Evolutionary conservation across 768 basidiomycete genomes (phyloP), one percentile per base, ranked within the genome.

Genomic region (Psilocybe subaeruginosa): DNA sequence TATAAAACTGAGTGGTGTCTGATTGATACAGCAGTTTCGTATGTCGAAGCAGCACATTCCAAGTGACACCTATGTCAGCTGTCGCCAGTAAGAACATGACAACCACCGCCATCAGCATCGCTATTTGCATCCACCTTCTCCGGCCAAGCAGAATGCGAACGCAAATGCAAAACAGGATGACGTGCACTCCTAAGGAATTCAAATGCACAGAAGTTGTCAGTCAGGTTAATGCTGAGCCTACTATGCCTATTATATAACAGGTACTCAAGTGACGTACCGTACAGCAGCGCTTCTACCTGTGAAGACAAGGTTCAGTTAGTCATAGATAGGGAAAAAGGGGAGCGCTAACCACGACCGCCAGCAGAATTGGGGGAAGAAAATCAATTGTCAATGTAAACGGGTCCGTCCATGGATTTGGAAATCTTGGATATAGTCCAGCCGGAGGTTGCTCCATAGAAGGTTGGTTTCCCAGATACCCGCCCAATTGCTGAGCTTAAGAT

Each of bases 151-250:
- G 63, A 31, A 73, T 56, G 37, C 51, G 64, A 8, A 54, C 54
- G 39, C 72, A 74, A 14, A 72, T 62, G 49, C 58, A 60, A 65
- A 75, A 77, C 7, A 77, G 63, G 27, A 75, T 63, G 41, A 67
- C 56, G 52, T 77, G 69, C 4, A 74, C 66, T 17, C 76, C 76
- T 77, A 48, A 33, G 14, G 39, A 1, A 27, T 14, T 7, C 9
- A 7, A 30, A 12, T 2, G 27, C 3, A 37, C 23, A 23, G 17
- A 37, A 33, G 23, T 23, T 17, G 16, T 27, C 23, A 19, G 12
- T 43, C 19, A 50, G 16, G 37, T 8, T 39, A 23, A 23, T 23
- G 2, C 23, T 2, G 23, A 23, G 23, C 2, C 23, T 23, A 23
- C 23, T 23, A 23, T 23, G 23, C 23, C 23, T 23, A 23, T 23